Evolutionary conservation across 441 rosid genomes (phyloP).

Genomic region (Geranium incanum): DNA sequence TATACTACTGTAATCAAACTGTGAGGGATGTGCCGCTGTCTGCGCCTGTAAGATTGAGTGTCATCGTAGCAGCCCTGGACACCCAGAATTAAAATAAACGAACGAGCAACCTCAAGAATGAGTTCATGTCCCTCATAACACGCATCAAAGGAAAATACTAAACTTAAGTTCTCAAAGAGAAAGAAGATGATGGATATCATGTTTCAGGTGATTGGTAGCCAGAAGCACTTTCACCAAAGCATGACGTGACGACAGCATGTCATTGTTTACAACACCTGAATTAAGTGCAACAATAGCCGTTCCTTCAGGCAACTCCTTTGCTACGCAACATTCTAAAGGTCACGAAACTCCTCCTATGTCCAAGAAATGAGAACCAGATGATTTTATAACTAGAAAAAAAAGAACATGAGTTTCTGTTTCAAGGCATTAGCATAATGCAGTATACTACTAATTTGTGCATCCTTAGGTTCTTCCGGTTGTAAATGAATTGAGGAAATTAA

Average conservation of each 20-base stretch:
- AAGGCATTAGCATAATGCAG: neutral
- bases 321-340: constrained; percentile 27
- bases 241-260: constrained; percentile 57
- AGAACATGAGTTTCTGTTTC: neutral
- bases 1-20: constrained; percentile 30
- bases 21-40: constrained; percentile 92
- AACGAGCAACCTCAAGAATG: neutral
- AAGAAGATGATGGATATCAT: constrained; percentile 40
- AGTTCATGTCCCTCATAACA: neutral
- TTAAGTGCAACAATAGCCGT: constrained; percentile 82
- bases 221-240: constrained; percentile 80
- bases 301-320: constrained; percentile 87
- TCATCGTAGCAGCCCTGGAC: constrained; percentile 76
- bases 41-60: constrained; percentile 70
- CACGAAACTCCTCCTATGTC: neutral
- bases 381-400: neutral
- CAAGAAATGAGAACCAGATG: neutral
- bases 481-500: neutral
- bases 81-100: constrained; percentile 44
- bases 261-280: constrained; percentile 94
- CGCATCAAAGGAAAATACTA: too few relatives aligned
- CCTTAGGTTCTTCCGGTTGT: neutral
- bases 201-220: constrained; percentile 77
- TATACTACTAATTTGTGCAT: neutral
- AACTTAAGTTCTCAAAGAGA: neutral